Evolutionary conservation across 73 alveolate species (phyloP), one percentile per base, ranked within the genome.

Genomic region (Paramecium caudatum): DNA sequence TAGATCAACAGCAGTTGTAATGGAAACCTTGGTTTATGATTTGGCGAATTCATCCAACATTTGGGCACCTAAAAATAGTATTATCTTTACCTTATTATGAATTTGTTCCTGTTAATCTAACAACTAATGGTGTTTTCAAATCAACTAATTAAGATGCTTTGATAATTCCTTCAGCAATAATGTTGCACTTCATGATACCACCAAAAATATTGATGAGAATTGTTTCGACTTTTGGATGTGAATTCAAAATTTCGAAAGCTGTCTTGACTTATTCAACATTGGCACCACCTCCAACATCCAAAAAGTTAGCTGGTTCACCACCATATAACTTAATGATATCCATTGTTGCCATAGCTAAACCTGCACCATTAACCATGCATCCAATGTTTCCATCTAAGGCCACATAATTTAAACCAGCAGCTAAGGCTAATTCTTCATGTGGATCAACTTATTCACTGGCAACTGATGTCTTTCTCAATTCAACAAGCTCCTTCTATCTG

Each of bases 271-370:
- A 93, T 36, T 93, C 94, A 47, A 92, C 95, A 23, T 81, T 70
- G 21, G 99, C 98, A 88, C 98, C 96, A 68, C 98, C 98, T 34
- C 99, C 99, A 23, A 97, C 99, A 81, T 97, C 99, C 68, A 97
- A 84, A 96, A 97, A 97, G 96, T 97, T 97, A 21, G 99, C 99
- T 3, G 99, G 99, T 80, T 93, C 91, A 39, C 99, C 99, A 6
- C 99, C 99, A 61, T 94, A 55, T 69, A 94, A 74, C 63, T 94
- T 90, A 36, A 96, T 93, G 39, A 96, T 91, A 70, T 96, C 99
- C 99, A 97, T 97, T 43, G 99, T 97, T 39, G 99, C 98, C 99
- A 97, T 97, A 17, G 99, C 99, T 23, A 97, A 94, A 27, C 99
- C 99, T 7, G 99, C 99, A 37, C 99, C 99, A 49, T 97, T 97